These are phyloP conservation scores for Calonectria pauciramosa DNA, from an alignment of 2,329 filamentous ascomycete species.

Conservation along the genomic window DNA sequence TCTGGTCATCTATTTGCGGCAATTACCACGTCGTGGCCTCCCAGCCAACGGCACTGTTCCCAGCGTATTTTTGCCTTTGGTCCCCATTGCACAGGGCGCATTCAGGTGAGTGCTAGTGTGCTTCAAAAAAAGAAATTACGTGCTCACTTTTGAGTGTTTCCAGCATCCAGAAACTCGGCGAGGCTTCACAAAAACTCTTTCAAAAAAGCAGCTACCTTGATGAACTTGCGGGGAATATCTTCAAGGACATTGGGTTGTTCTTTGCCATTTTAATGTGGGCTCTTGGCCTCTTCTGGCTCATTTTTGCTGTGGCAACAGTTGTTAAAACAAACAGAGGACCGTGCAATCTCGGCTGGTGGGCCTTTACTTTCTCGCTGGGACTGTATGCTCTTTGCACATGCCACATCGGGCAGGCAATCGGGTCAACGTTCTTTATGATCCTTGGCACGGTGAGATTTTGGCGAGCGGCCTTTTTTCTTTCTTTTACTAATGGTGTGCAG, in stretches of 20 bases:
- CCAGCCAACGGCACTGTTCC: conserved; percentile 73
- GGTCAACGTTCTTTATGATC: conserved; percentile 49
- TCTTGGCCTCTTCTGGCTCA: conserved; percentile 50
- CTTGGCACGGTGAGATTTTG: conserved; percentile 34
- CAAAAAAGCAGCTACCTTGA: conserved; percentile 50
- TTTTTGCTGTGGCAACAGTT: conserved; percentile 46
- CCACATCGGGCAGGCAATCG: conserved; percentile 48
- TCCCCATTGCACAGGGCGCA: conserved; percentile 75
- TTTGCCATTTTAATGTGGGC: conserved; percentile 52
- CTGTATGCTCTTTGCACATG: conserved; percentile 50
- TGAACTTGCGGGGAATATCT: conserved; percentile 63
- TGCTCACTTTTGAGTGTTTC: background rate
- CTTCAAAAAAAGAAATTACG: background rate
- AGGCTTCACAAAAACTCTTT: conserved; percentile 52
- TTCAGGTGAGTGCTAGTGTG: conserved; percentile 58
- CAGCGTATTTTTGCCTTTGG: conserved; percentile 72
- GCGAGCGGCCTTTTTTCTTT: background rate
- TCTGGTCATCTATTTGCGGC: conserved; percentile 73
- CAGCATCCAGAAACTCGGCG: conserved; percentile 49
- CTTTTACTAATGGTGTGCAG: background rate
- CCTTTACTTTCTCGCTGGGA: conserved; percentile 55
- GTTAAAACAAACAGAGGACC: conserved; percentile 48
- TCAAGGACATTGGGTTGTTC: conserved; percentile 66
- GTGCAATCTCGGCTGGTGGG: conserved; percentile 57
- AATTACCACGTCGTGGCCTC: conserved; percentile 71